Percentiles rank a stretch among this genome's conserved stretches.
phyloP scores from a whole-genome alignment of 441 rosid species.

The Gossypium davidsonii region DNA sequence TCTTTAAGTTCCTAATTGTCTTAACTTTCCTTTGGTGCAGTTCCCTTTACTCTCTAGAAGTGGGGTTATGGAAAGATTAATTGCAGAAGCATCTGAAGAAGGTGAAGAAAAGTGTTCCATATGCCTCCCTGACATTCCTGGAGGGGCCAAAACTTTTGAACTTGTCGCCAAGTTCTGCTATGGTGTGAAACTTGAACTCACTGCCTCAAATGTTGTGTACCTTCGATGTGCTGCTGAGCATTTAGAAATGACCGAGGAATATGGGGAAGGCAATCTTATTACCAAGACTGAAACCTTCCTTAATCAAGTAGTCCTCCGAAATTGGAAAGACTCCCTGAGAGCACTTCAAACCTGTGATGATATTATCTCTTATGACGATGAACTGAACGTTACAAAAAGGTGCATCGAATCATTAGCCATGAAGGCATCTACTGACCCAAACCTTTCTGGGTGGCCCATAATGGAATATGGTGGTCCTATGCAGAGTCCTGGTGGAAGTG shows the following conservation, averaged over 20 bases:
- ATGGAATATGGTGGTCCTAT: conserved; percentile 83
- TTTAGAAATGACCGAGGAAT: conserved; percentile 90
- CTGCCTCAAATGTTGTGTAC: conserved; percentile 74
- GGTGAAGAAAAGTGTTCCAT: conserved; percentile 58
- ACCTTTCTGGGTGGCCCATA: conserved; percentile 87
- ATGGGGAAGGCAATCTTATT: conserved; percentile 81
- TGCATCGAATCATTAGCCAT: conserved; percentile 73
- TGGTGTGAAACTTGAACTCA: conserved; percentile 87
- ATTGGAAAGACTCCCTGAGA: conserved; percentile 84
- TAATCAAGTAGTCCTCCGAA: conserved; percentile 69
- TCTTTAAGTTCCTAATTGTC: background rate
- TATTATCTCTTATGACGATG: conserved; percentile 60
- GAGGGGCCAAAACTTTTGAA: conserved; percentile 86
- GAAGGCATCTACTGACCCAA: conserved; percentile 77
- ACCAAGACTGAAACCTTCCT: conserved; percentile 73
- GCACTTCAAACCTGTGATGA: conserved; percentile 79
- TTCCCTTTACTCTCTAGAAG: conserved; percentile 95
- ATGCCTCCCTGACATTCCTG: conserved; percentile 58
- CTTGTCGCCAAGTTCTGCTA: conserved; percentile 93
- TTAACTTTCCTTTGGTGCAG: conserved; percentile 38
- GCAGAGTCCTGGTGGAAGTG: conserved; percentile 97
- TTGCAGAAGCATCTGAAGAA: conserved; percentile 72
- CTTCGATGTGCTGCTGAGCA: conserved; percentile 84
- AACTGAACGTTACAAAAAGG: conserved; percentile 61
- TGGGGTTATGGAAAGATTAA: conserved; percentile 79